Evolutionary conservation across 148 eudicot species (phyloP).

Genomic region (Limonium bicolor): DNA sequence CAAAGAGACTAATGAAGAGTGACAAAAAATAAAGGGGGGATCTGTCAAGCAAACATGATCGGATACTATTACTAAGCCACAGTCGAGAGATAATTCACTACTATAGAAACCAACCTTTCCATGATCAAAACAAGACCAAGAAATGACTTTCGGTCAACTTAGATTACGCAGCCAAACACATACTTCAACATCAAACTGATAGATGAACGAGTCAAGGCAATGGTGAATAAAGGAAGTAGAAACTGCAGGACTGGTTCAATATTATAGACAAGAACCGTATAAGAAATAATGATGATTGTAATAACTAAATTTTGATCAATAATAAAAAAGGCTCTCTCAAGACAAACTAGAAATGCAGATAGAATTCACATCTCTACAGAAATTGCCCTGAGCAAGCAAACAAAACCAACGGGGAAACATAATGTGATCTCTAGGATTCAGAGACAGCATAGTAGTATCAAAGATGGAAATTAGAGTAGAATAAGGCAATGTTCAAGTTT

Average conservation of each 20-base stretch:
- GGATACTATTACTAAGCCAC: not conserved
- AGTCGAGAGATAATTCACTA: not conserved
- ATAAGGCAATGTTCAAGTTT: constrained; percentile 3
- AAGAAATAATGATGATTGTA: not conserved
- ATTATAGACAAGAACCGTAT: not conserved
- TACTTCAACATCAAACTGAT: no score
- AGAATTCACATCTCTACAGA: not conserved
- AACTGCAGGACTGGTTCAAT: not conserved
- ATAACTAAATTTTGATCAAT: not conserved
- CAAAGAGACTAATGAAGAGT: not conserved
- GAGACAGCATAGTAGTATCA: not conserved
- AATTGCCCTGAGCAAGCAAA: not conserved
- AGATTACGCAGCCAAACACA: no score
- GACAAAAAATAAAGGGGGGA: not conserved
- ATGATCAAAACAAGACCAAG: not conserved
- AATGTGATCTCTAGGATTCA: not conserved
- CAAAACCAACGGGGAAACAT: not conserved
- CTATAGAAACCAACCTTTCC: not conserved
- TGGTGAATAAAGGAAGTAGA: not conserved
- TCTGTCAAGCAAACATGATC: not conserved
- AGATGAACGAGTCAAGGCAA: no score
- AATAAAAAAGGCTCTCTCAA: not conserved
- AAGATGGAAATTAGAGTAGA: not conserved
- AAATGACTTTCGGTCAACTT: not conserved
- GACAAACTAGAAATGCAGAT: not conserved